A percentile compares a stretch with the other conserved stretches of the same genome.
These are phyloP conservation scores for Trypanosoma cruzi DNA, from an alignment of 208 protist genomes.

Conservation along the genomic window DNA sequence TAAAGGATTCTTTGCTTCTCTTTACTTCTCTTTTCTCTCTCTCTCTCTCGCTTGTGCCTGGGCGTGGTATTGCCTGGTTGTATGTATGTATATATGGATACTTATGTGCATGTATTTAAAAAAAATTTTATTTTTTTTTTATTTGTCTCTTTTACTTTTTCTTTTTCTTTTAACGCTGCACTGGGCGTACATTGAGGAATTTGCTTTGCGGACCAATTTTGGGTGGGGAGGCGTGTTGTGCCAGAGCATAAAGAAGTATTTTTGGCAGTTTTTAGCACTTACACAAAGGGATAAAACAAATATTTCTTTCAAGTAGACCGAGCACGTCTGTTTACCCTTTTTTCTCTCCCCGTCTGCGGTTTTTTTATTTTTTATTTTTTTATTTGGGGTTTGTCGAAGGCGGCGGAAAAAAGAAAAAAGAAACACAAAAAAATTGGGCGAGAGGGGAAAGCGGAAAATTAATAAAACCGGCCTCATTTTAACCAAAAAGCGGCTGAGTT, in stretches of 20 bases:
- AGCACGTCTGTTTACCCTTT: background rate
- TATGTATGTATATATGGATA: no score
- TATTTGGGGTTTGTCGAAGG: background rate
- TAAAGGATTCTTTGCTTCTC: no score
- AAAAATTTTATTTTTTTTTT: background rate
- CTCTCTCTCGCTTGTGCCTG: no score
- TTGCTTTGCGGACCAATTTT: background rate
- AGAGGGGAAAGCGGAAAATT: no score
- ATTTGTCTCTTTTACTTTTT: background rate
- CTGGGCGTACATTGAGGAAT: background rate
- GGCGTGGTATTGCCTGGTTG: no score
- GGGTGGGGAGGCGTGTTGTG: background rate
- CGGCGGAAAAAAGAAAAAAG: background rate
- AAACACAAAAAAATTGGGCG: no score
- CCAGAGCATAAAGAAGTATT: background rate
- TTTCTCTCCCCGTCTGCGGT: no score
- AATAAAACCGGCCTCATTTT: no score
- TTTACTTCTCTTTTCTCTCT: no score
- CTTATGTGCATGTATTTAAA: no score
- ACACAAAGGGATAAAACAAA: background rate
- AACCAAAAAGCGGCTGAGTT: no score
- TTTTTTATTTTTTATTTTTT: background rate
- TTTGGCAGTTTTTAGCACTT: background rate
- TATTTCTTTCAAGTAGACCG: background rate
- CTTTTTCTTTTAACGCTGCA: background rate